Evolutionary conservation across 1,284 basidiomycete genomes (phyloP).

Genomic region (Pseudozyma tsukubaensis): DNA sequence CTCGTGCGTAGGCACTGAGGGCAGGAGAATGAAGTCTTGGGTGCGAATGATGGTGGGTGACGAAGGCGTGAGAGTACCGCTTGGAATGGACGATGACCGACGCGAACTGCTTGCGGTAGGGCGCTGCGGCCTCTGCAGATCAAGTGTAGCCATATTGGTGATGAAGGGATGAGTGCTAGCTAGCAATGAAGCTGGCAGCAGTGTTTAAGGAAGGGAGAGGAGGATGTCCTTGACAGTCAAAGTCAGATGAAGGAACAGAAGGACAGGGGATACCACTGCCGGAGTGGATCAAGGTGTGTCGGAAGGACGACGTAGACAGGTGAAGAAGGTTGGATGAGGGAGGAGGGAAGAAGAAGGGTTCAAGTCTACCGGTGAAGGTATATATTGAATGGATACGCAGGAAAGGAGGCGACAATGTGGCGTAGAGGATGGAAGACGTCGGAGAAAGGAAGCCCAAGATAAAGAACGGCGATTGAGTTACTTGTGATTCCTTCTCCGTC

Average conservation of each 20-base stretch:
- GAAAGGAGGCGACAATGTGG: constrained; percentile 4
- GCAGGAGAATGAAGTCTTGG: constrained; percentile 40
- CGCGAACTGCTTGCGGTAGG: constrained; percentile 7
- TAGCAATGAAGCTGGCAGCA: not conserved
- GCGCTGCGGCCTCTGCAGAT: constrained; percentile 33
- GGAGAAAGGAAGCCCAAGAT: not conserved
- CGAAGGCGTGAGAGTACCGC: constrained; percentile 13
- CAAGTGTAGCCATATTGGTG: constrained; percentile 35
- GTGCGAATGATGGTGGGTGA: constrained; percentile 51
- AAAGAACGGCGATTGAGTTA: not conserved
- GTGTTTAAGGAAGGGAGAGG: not conserved
- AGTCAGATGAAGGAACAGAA: not conserved
- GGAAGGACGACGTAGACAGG: not conserved
- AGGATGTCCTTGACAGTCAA: not conserved
- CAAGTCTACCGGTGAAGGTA: not conserved
- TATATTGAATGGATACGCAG: not conserved
- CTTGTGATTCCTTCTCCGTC: too few relatives aligned
- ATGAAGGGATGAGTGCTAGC: not conserved
- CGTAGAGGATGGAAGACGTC: constrained; percentile 1
- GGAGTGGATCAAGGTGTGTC: constrained; percentile 1
- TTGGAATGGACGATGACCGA: constrained; percentile 12
- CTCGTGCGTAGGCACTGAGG: constrained; percentile 53
- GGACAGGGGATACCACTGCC: constrained; percentile 8
- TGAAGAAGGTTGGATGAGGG: not conserved
- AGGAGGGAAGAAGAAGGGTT: not conserved